These are phyloP conservation scores for Suhomyces chickasaworum DNA, from an alignment of 1,139 yeast genomes.

Conservation along the genomic window DNA sequence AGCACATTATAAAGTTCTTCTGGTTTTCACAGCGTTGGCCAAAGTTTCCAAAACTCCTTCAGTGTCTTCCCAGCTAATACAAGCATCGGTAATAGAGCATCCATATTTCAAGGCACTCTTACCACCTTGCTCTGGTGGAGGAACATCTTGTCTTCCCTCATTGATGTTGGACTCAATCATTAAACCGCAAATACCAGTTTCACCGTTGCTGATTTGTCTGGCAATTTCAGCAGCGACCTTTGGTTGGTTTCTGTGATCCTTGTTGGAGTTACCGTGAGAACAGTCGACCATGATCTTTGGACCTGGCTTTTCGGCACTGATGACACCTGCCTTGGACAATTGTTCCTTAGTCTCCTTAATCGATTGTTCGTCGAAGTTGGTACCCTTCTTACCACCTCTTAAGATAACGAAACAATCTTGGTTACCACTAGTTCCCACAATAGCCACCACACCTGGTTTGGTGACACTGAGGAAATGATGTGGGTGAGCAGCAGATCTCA, in stretches of 20 bases:
- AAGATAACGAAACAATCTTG: conserved; percentile 86
- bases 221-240: conserved; percentile 81
- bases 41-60: conserved; percentile 68
- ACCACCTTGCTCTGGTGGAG: conserved; percentile 67
- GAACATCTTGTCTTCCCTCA: conserved; percentile 93
- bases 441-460: conserved; percentile 88
- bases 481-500: conserved; percentile 88
- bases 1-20: conserved; percentile 48
- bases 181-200: conserved; percentile 78
- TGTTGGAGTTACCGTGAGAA: conserved; percentile 93
- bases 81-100: conserved; percentile 94
- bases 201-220: conserved; percentile 78
- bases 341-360: conserved; percentile 65
- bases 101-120: conserved; percentile 79
- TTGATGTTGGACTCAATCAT: conserved; percentile 93
- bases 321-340: conserved; percentile 54
- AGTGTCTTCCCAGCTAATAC: conserved; percentile 89
- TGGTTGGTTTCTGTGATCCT: conserved; percentile 91
- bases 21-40: conserved; percentile 76
- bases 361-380: conserved; percentile 79
- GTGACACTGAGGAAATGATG: conserved; percentile 95
- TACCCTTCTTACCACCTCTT: conserved; percentile 93
- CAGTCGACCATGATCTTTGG: conserved; percentile 95
- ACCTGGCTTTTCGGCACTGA: conserved; percentile 31
- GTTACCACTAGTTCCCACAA: conserved; percentile 94